Conservation (phyloP, 352 stramenopile species). For the Ophiocytium majus region DNA sequence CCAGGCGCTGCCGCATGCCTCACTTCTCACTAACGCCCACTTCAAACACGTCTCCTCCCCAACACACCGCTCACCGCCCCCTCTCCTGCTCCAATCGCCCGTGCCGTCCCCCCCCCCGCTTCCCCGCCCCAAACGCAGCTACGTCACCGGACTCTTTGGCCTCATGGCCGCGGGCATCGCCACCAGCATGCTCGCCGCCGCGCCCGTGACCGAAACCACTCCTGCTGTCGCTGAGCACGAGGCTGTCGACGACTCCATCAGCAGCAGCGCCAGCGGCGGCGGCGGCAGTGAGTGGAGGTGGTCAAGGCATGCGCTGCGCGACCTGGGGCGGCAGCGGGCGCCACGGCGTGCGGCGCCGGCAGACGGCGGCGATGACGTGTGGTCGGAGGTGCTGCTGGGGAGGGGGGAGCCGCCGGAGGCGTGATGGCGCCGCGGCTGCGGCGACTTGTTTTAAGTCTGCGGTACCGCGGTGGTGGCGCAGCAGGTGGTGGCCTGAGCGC, state of each 20-base stretch:
- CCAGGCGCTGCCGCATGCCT: too few species aligned
- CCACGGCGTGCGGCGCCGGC: not conserved
- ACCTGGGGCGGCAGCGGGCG: not conserved
- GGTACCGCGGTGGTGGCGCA: too few species aligned
- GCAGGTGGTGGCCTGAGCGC: too few species aligned
- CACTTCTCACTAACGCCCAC: too few species aligned
- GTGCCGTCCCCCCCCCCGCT: conserved; percentile 63
- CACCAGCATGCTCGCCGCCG: not conserved
- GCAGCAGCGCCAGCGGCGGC: not conserved
- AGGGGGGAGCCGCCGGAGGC: too few species aligned
- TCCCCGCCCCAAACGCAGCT: conserved; percentile 66
- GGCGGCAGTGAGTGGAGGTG: not conserved
- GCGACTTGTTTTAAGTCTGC: too few species aligned
- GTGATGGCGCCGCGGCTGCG: too few species aligned
- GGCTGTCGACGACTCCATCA: not conserved
- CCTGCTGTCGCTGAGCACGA: not conserved
- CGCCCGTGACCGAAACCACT: not conserved
- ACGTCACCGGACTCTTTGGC: conserved; percentile 67
- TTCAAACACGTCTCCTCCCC: too few species aligned
- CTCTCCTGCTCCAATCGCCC: not conserved
- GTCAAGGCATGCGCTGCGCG: not conserved
- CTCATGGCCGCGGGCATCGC: conserved; percentile 55
- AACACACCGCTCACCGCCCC: too few species aligned
- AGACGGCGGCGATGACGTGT: not conserved
- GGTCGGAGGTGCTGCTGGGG: too few species aligned